Percentiles rank a stretch among this genome's conserved stretches.
Evolutionary conservation across 345 rosid species (phyloP).

Genomic region (Citrus hindsii): DNA sequence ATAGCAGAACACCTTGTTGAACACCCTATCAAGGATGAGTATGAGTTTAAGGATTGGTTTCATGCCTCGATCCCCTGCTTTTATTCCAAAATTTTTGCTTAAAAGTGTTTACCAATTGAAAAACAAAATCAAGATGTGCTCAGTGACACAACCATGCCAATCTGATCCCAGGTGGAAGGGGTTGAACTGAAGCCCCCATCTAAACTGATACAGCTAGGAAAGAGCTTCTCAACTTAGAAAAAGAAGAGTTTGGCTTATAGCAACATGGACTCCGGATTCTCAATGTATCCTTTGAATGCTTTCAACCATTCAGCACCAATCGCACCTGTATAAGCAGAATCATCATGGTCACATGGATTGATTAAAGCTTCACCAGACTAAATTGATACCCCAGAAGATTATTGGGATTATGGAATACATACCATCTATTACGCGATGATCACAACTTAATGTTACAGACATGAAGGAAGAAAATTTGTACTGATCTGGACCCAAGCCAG

Average conservation of each 20-base stretch:
- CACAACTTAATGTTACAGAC: slow-evolving; percentile 90
- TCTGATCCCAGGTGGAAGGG: neutral
- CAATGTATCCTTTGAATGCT: slow-evolving; percentile 88
- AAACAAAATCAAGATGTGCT: neutral
- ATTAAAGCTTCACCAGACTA: neutral
- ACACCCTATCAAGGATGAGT: too few relatives aligned
- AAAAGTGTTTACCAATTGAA: neutral
- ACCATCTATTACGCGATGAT: slow-evolving; percentile 99
- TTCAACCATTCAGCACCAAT: slow-evolving; percentile 96
- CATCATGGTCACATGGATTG: neutral
- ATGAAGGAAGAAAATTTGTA: slow-evolving; percentile 74
- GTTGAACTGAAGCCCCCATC: neutral
- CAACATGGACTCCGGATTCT: slow-evolving; percentile 93
- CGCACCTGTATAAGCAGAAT: slow-evolving; percentile 52
- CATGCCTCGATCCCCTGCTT: slow-evolving; percentile 16
- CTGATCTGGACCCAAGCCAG: slow-evolving; percentile 59
- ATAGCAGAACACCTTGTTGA: too few relatives aligned
- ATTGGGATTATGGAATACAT: slow-evolving; percentile 2
- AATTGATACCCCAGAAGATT: neutral
- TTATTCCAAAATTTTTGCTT: slow-evolving; percentile 16
- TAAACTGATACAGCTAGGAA: neutral
- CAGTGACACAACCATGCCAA: neutral
- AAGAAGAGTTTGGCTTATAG: slow-evolving; percentile 32
- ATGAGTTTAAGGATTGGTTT: neutral
- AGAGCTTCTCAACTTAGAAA: neutral